These are phyloP conservation scores for Pinus taeda DNA, from an alignment of 75 land plant species.

Conservation along the genomic window DNA sequence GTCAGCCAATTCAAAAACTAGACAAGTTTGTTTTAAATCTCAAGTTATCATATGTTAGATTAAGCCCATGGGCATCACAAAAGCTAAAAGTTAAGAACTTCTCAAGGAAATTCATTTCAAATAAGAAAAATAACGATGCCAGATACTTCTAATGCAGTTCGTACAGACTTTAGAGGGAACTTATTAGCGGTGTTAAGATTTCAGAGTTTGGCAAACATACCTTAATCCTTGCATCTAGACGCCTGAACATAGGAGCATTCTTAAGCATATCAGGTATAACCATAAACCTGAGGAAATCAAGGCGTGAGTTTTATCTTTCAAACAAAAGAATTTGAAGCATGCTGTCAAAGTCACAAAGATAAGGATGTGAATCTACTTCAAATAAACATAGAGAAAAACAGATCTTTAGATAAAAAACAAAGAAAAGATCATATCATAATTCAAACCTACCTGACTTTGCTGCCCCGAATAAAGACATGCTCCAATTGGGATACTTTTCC, in stretches of 20 bases:
- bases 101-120: too few relatives aligned
- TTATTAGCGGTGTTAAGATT: background rate
- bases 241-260: conserved; percentile 99
- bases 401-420: background rate
- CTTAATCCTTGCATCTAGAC: conserved; percentile 94
- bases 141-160: too few relatives aligned
- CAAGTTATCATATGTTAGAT: too few relatives aligned
- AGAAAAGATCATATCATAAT: background rate
- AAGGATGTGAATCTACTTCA: background rate
- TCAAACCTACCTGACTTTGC: conserved; percentile 75
- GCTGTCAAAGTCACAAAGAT: background rate
- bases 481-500: conserved; percentile 88
- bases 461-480: conserved; percentile 92
- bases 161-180: background rate
- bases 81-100: too few relatives aligned
- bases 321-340: background rate
- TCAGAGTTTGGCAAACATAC: conserved; percentile 24
- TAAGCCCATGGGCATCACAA: too few relatives aligned
- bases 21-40: too few relatives aligned
- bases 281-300: conserved; percentile 68
- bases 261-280: conserved; percentile 97
- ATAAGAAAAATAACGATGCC: too few relatives aligned
- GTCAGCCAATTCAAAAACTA: too few relatives aligned
- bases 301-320: background rate
- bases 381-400: background rate